A percentile compares a stretch with the other conserved stretches of the same genome.
phyloP scores from a whole-genome alignment of 2,329 filamentous ascomycete genomes.

The Pseudogymnoascus sp. region DNA sequence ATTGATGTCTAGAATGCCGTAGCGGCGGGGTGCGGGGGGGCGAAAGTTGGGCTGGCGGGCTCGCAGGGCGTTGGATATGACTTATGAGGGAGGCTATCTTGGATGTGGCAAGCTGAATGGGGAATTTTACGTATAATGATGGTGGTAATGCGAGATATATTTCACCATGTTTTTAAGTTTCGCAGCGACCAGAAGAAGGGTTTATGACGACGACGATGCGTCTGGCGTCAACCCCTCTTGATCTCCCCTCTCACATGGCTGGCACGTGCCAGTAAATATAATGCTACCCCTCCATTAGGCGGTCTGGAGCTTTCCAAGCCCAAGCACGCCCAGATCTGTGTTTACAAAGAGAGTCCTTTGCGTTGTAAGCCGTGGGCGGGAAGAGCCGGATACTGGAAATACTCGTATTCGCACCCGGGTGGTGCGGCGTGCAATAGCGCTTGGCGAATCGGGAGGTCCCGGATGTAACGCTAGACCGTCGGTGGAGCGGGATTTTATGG shows the following conservation, averaged over 20 bases:
- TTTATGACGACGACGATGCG: not conserved
- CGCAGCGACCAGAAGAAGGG: not conserved
- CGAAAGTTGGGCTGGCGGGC: not conserved
- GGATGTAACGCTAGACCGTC: not conserved
- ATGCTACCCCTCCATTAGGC: constrained; percentile 4
- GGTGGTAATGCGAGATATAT: constrained; percentile 4
- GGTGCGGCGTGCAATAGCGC: not conserved
- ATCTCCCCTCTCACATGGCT: not conserved
- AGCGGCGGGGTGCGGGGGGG: not conserved
- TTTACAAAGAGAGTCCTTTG: not conserved
- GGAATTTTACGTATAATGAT: constrained; percentile 5
- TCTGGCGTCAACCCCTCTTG: not conserved
- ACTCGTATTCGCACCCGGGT: constrained; percentile 1
- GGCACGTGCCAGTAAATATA: not conserved
- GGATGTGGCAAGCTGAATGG: not conserved
- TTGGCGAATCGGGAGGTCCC: constrained; percentile 2
- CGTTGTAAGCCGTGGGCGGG: not conserved
- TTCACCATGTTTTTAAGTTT: not conserved
- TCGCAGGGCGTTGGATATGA: constrained; percentile 1
- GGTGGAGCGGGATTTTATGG: not conserved
- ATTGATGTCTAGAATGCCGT: constrained; percentile 48
- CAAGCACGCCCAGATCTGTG: not conserved
- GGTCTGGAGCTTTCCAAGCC: not conserved
- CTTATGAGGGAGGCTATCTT: constrained; percentile 3
- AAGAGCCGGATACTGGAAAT: not conserved